Percentiles rank a stretch among this genome's conserved stretches.
phyloP scores from a whole-genome alignment of 2,329 filamentous ascomycete species.

The Fusarium longipes region DNA sequence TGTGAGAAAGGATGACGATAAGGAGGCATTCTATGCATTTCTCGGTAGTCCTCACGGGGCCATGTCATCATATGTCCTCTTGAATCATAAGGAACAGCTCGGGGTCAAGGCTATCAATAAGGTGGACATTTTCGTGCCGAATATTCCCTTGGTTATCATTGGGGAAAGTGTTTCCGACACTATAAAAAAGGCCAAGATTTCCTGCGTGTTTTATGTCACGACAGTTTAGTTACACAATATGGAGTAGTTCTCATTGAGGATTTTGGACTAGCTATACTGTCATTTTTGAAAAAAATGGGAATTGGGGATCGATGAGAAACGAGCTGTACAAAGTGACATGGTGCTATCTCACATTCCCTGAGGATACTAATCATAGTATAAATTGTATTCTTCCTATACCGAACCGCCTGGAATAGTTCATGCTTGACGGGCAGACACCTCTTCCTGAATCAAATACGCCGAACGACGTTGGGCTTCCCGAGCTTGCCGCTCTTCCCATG shows the following conservation, averaged over 20 bases:
- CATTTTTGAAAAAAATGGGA: too few relatives aligned
- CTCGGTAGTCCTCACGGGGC: constrained; percentile 21
- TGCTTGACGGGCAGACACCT: too few relatives aligned
- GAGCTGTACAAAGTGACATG: too few relatives aligned
- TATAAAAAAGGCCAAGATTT: neutral
- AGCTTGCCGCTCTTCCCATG: neutral
- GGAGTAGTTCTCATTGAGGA: neutral
- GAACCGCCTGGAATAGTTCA: too few relatives aligned
- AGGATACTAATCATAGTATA: neutral
- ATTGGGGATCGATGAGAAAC: too few relatives aligned
- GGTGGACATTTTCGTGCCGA: constrained; percentile 22
- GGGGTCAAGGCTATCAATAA: constrained; percentile 13
- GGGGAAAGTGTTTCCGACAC: neutral
- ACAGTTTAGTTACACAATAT: neutral
- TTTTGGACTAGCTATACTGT: too few relatives aligned
- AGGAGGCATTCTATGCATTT: constrained; percentile 8
- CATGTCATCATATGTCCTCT: constrained; percentile 1
- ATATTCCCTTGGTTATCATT: neutral
- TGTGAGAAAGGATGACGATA: too few relatives aligned
- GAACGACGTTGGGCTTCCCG: too few relatives aligned
- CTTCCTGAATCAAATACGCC: too few relatives aligned
- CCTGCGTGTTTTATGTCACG: neutral
- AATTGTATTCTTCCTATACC: too few relatives aligned
- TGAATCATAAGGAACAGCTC: constrained; percentile 16
- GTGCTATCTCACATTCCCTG: neutral